phyloP scores from a whole-genome alignment of 495 filamentous ascomycete species.

The Evernia prunastri region DNA sequence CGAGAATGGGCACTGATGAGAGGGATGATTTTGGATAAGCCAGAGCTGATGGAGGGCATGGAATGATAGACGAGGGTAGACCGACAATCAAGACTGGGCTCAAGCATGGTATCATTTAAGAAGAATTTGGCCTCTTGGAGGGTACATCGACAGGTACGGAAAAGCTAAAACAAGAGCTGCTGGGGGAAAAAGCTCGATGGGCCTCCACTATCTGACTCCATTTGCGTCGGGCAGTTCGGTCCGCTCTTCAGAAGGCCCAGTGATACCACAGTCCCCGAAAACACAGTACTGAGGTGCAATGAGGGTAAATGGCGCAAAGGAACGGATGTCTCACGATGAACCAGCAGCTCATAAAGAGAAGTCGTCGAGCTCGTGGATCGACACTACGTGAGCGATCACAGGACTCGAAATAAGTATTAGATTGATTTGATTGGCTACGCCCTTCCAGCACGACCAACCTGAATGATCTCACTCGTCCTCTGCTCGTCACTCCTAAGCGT shows the following conservation, averaged over 20 bases:
- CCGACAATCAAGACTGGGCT: background rate
- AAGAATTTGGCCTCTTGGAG: background rate
- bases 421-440: conserved; percentile 36
- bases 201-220: background rate
- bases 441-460: conserved; percentile 71
- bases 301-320: background rate
- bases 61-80: conserved; percentile 38
- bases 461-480: conserved; percentile 70
- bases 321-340: background rate
- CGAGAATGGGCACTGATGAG: conserved; percentile 71
- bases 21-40: conserved; percentile 83
- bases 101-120: background rate
- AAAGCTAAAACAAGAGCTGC: background rate
- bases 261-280: background rate
- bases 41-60: conserved; percentile 88
- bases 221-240: background rate
- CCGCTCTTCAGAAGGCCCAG: background rate
- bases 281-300: background rate
- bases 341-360: background rate
- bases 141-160: background rate
- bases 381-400: background rate
- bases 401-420: background rate
- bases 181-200: background rate
- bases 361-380: background rate
- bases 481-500: conserved; percentile 80